These are phyloP conservation scores for Abrus precatorius DNA, from an alignment of 306 rosid genomes.

Conservation along the genomic window DNA sequence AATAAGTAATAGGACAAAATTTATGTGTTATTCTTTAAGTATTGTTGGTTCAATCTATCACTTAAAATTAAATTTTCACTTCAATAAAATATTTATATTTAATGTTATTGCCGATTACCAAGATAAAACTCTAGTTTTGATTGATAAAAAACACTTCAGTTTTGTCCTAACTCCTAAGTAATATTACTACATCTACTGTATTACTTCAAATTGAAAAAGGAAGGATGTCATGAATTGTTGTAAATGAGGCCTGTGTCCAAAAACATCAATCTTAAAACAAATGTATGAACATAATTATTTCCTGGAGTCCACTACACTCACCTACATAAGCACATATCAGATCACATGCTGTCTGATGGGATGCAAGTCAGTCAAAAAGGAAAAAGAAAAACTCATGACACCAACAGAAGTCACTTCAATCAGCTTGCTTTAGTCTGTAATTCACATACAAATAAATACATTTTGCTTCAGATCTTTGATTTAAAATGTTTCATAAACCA, in stretches of 20 bases:
- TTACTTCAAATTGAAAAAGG: slow-evolving; percentile 1
- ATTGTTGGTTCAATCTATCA: no score
- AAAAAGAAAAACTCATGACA: slow-evolving; percentile 24
- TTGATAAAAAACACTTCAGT: no score
- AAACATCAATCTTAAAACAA: slow-evolving; percentile 18
- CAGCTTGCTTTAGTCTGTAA: slow-evolving; percentile 38
- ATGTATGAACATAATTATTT: slow-evolving; percentile 10
- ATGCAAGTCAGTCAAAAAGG: slow-evolving; percentile 31
- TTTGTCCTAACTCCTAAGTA: no score
- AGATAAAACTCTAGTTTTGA: no score
- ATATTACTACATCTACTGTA: background rate
- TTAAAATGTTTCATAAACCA: slow-evolving; percentile 65
- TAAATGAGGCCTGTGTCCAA: background rate
- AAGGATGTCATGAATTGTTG: background rate
- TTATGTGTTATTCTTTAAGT: no score
- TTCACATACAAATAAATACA: slow-evolving; percentile 25
- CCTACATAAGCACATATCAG: background rate
- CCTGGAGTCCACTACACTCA: slow-evolving; percentile 29
- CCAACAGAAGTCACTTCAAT: slow-evolving; percentile 30
- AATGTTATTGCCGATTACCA: no score
- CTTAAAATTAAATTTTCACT: no score
- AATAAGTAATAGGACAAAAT: no score
- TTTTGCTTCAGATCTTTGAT: slow-evolving; percentile 23
- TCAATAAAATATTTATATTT: no score
- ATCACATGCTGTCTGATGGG: slow-evolving; percentile 15